Conservation (phyloP, 352 stramenopile genomes). For the Phytophthora citrophthora region DNA sequence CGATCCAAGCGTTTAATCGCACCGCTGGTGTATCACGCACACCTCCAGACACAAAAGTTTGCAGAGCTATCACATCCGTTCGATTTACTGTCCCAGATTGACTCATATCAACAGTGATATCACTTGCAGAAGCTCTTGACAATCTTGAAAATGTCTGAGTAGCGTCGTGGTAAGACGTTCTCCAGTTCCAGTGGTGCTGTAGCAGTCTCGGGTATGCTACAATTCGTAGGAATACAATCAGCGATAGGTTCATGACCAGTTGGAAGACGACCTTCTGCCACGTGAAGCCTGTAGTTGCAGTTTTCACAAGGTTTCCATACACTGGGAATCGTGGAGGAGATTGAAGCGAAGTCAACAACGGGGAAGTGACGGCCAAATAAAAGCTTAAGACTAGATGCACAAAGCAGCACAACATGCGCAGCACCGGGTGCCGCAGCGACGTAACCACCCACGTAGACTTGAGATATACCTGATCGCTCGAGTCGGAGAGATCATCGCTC, state of each 20-base stretch:
- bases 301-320: conserved; percentile 36
- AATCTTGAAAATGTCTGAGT: conserved; percentile 36
- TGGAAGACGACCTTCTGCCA: conserved; percentile 49
- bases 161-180: conserved; percentile 34
- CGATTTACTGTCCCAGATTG: neutral
- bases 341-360: conserved; percentile 41
- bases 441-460: conserved; percentile 45
- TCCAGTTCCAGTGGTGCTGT: conserved; percentile 60
- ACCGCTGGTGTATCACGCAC: conserved; percentile 17
- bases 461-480: conserved; percentile 32
- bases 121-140: conserved; percentile 15
- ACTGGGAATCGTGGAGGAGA: conserved; percentile 47
- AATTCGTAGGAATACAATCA: conserved; percentile 46
- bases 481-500: conserved; percentile 8
- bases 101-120: neutral
- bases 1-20: conserved; percentile 27
- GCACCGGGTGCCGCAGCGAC: conserved; percentile 48
- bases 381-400: conserved; percentile 45
- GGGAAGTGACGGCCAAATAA: conserved; percentile 46
- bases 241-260: conserved; percentile 3
- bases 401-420: conserved; percentile 44
- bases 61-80: conserved; percentile 13
- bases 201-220: conserved; percentile 46
- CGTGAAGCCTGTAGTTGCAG: conserved; percentile 24
- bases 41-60: conserved; percentile 26